These are phyloP conservation scores for Jaltomata sinuosa DNA, from an alignment of 257 asterid species.

Conservation along the genomic window DNA sequence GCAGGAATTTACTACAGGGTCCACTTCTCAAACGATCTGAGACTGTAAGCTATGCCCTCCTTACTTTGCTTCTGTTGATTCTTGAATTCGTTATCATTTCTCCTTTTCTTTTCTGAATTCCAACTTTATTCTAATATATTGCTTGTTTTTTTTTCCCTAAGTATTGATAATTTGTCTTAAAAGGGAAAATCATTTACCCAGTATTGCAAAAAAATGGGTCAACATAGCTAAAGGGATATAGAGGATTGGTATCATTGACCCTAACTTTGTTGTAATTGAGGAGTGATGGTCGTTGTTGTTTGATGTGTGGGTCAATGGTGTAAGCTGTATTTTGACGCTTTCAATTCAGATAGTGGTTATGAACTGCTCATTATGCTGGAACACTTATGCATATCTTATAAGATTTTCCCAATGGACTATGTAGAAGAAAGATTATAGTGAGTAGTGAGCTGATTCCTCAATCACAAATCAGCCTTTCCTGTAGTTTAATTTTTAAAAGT, in stretches of 20 bases:
- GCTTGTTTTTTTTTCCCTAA: too few species aligned
- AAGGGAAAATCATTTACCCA: background rate
- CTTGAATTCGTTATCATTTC: background rate
- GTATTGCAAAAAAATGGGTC: too few species aligned
- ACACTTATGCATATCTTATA: background rate
- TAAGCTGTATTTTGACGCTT: background rate
- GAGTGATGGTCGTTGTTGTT: background rate
- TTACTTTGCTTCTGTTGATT: background rate
- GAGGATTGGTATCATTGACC: too few species aligned
- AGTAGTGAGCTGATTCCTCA: background rate
- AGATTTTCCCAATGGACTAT: background rate
- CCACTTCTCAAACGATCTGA: slow-evolving; percentile 98
- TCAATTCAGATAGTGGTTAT: background rate
- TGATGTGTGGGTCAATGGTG: background rate
- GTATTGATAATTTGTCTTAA: background rate
- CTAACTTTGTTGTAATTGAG: background rate
- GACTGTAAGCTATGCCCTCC: slow-evolving; percentile 41
- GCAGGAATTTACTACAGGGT: slow-evolving; percentile 87
- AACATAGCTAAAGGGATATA: too few species aligned
- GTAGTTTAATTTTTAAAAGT: background rate
- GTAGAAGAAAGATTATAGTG: background rate
- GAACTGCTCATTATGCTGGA: background rate
- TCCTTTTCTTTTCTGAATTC: background rate
- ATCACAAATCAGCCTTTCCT: background rate
- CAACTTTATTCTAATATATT: too few species aligned